phyloP scores from a whole-genome alignment of 179 eudicot genomes.

The Silene vulgaris region DNA sequence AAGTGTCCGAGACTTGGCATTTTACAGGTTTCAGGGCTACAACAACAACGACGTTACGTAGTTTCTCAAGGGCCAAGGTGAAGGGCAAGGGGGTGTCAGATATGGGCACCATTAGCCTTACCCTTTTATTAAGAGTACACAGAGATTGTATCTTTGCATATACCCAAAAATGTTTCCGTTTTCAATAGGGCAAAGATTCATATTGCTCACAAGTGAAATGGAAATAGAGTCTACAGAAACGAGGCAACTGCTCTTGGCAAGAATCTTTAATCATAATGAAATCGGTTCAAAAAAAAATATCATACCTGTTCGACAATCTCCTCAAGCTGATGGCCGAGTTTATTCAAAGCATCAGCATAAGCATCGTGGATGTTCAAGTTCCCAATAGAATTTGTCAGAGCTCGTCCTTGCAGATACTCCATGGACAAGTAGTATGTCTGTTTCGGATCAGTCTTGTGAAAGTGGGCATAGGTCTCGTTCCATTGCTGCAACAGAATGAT shows the following conservation, averaged over 20 bases:
- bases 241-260: neutral
- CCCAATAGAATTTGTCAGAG: conserved; percentile 91
- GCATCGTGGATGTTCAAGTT: conserved; percentile 76
- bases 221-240: too few species aligned
- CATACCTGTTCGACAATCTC: conserved; percentile 74
- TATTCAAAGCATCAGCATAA: conserved; percentile 75
- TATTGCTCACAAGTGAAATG: neutral
- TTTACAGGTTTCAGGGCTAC: conserved; percentile 5
- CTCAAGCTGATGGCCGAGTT: conserved; percentile 92
- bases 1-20: neutral
- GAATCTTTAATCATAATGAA: neutral
- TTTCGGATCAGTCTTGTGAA: conserved; percentile 81
- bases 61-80: too few species aligned
- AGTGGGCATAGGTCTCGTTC: conserved; percentile 87
- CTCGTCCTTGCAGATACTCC: conserved; percentile 98
- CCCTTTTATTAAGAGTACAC: too few species aligned
- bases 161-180: too few species aligned
- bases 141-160: too few species aligned
- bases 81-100: too few species aligned
- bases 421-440: conserved; percentile 96
- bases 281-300: too few species aligned
- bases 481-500: conserved; percentile 64
- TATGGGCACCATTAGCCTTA: too few species aligned
- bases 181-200: too few species aligned
- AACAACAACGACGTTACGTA: too few species aligned